A percentile compares a stretch with the other conserved stretches of the same genome.
These are phyloP conservation scores for Lepiota subincarnata DNA, from an alignment of 768 basidiomycete genomes.

Conservation along the genomic window DNA sequence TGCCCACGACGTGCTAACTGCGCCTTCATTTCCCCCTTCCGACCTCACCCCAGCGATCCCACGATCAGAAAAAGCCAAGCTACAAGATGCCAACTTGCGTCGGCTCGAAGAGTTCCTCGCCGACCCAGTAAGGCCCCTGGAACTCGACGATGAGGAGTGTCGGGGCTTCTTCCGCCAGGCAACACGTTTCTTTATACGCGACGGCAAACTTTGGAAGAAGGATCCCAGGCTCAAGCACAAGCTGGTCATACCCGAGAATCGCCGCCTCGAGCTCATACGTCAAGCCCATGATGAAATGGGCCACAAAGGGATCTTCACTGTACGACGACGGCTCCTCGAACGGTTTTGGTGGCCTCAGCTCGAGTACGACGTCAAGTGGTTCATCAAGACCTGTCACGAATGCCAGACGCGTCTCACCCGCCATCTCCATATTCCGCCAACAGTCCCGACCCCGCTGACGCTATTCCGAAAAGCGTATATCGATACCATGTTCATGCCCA, in stretches of 20 bases:
- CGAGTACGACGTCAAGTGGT: too few relatives aligned
- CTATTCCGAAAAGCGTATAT: conserved; percentile 23
- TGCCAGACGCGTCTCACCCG: conserved; percentile 24
- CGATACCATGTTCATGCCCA: conserved; percentile 25
- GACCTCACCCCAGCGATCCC: too few relatives aligned
- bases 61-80: not conserved
- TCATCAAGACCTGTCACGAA: conserved; percentile 27
- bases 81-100: conserved; percentile 8
- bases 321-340: conserved; percentile 13
- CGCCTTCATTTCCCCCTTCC: too few relatives aligned
- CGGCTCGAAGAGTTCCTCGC: conserved; percentile 12
- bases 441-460: conserved; percentile 18
- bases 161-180: not conserved
- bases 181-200: conserved; percentile 15
- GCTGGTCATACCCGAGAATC: conserved; percentile 7
- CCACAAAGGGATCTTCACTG: conserved; percentile 24
- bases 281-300: conserved; percentile 23
- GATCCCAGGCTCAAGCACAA: conserved; percentile 16
- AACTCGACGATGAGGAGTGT: not conserved
- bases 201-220: conserved; percentile 16
- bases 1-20: too few relatives aligned
- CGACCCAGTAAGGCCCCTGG: not conserved
- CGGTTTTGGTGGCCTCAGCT: too few relatives aligned
- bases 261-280: conserved; percentile 13
- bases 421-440: conserved; percentile 23